Base-by-base conservation (phyloP, 768 basidiomycete species). In the Omphalotus guepiniiformis region DNA sequence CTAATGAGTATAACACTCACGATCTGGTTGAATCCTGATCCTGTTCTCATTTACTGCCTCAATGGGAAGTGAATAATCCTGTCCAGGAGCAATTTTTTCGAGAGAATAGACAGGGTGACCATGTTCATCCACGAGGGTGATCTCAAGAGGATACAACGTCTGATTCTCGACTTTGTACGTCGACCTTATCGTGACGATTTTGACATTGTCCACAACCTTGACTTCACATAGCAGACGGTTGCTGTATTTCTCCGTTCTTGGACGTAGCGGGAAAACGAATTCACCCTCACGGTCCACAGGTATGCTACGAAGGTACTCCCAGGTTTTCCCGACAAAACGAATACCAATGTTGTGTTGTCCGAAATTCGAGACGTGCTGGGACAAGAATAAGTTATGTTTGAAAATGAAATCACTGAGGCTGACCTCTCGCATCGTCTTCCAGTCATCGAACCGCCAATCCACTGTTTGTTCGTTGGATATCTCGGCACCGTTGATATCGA, bases 391-490 rank as follows among this genome's bases (percentile, higher is more conserved):
- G 15, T 43, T 36, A 45, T 53, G 27, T 37, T 37, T 19, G 30
- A 30, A 46, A 41, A 37, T 12, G 22, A 18, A 39, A 1, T 43
- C 1, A 8, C 4, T 19, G 11, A 28, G 19, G 19, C n/a, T 37
- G 59, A 92, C 93, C 72, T 99, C 96, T 60, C 96, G 82, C 72
- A 89, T 84, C 3, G 85, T 86, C 62, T 85, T 86, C 87, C 92
- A 93, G 58, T 98, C 94, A 60, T 97, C 93, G 58, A 98, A 97
- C 47, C 96, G 76, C 96, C 96, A 98, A 48, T 97, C 94, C 3
- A 90, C 71, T 6, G 75, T 81, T 57, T 89, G 76, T 29, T 87
- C 85, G 53, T 92, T 78, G 16, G 79, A 68, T 29, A 99, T 68
- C 56, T 82, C 79, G 35, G 82, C 72, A 25, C 75, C 69, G 25